Conservation (phyloP, 78 protist genomes). For the Planoprotostelium fungivorum region DNA sequence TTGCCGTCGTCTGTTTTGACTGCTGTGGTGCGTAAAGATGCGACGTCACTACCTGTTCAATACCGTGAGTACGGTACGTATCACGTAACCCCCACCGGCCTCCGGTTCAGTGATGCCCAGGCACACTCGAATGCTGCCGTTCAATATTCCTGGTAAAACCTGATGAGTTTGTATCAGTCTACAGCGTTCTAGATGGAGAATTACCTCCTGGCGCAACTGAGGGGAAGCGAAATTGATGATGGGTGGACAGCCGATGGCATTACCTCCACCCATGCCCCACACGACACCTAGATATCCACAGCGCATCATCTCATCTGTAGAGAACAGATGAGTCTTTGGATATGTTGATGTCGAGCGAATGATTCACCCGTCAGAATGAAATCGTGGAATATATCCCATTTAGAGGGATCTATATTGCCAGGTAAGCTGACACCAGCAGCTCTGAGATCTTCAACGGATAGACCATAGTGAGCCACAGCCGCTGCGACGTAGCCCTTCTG, state of each 20-base stretch:
- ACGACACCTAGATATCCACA: neutral
- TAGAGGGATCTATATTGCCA: neutral
- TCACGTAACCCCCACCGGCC: neutral
- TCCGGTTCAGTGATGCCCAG: neutral
- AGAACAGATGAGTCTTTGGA: neutral
- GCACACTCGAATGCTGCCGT: neutral
- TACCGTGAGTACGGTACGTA: neutral
- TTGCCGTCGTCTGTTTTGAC: neutral
- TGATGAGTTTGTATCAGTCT: neutral
- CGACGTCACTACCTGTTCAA: neutral
- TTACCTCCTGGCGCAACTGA: neutral
- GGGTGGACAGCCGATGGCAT: neutral
- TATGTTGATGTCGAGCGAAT: neutral
- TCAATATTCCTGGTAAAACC: neutral
- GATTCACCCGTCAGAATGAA: neutral
- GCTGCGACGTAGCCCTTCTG: neutral
- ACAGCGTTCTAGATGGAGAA: neutral
- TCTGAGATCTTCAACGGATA: neutral
- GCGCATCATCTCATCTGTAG: neutral
- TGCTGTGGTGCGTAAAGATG: neutral
- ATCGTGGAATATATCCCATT: neutral
- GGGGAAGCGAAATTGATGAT: neutral
- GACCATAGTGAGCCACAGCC: neutral
- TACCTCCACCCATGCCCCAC: neutral
- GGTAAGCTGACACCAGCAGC: neutral